Conservation (phyloP, 495 filamentous ascomycete species). For the Penicillium bovifimosum region DNA sequence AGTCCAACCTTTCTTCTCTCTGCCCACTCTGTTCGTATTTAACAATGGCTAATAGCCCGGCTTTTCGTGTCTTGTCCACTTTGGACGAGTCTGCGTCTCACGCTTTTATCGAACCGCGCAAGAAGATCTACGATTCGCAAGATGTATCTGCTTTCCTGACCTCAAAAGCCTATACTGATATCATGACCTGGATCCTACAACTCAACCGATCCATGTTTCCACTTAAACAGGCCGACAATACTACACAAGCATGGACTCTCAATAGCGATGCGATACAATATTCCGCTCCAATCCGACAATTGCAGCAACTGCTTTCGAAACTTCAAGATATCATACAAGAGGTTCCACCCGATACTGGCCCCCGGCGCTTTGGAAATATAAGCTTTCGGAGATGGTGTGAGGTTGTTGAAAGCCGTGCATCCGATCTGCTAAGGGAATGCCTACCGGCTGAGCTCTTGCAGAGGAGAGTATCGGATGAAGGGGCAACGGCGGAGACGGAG, state of each 20-base stretch:
- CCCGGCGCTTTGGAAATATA: slow-evolving; percentile 85
- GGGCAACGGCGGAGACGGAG: slow-evolving; percentile 53
- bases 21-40: background rate
- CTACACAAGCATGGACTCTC: slow-evolving; percentile 50
- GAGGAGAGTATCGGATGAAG: slow-evolving; percentile 19
- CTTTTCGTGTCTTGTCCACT: slow-evolving; percentile 26
- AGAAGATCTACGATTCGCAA: slow-evolving; percentile 73
- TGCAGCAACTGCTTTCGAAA: slow-evolving; percentile 56
- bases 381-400: slow-evolving; percentile 81
- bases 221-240: slow-evolving; percentile 33
- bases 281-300: slow-evolving; percentile 55
- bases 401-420: slow-evolving; percentile 54
- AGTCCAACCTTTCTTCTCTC: background rate
- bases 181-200: slow-evolving; percentile 81
- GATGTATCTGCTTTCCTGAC: slow-evolving; percentile 74
- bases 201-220: slow-evolving; percentile 87
- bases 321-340: slow-evolving; percentile 66
- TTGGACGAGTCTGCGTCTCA: slow-evolving; percentile 28
- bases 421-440: slow-evolving; percentile 55
- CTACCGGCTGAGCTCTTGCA: slow-evolving; percentile 50
- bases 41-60: slow-evolving; percentile 22
- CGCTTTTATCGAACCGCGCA: slow-evolving; percentile 40
- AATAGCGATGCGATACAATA: slow-evolving; percentile 42
- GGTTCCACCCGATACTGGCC: slow-evolving; percentile 77
- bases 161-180: slow-evolving; percentile 77